phyloP scores from a whole-genome alignment of 2,329 filamentous ascomycete genomes.

The Ramichloridium luteum region DNA sequence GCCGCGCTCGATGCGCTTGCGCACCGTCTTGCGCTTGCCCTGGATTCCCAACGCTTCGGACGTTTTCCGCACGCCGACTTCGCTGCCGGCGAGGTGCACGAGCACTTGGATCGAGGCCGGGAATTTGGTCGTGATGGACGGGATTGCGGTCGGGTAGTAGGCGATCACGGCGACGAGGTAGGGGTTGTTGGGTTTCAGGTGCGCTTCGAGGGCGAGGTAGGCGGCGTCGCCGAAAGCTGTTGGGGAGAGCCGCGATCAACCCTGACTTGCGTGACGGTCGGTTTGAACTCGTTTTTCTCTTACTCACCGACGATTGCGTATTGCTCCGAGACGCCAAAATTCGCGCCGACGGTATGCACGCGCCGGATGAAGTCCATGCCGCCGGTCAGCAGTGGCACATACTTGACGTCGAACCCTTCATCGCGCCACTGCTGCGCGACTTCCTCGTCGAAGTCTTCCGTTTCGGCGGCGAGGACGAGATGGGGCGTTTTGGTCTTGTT shows the following conservation, averaged over 20 bases:
- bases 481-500: conserved; percentile 31
- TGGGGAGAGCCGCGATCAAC: too few relatives aligned
- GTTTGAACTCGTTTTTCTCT: too few relatives aligned
- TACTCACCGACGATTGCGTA: conserved; percentile 49
- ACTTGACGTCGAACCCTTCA: conserved; percentile 49
- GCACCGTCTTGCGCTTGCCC: conserved; percentile 38
- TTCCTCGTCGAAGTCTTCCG: conserved; percentile 44
- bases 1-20: conserved; percentile 38
- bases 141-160: conserved; percentile 51
- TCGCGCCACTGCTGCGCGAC: conserved; percentile 44
- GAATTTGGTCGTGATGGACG: conserved; percentile 35
- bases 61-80: conserved; percentile 37
- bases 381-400: conserved; percentile 41
- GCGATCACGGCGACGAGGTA: conserved; percentile 48
- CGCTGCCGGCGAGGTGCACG: conserved; percentile 44
- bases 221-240: conserved; percentile 52
- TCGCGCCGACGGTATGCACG: conserved; percentile 41
- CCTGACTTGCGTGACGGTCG: too few relatives aligned
- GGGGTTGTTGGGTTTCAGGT: conserved; percentile 41
- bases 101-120: conserved; percentile 36
- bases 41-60: conserved; percentile 42
- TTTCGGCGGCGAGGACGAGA: conserved; percentile 40
- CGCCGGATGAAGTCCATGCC: conserved; percentile 35
- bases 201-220: conserved; percentile 46
- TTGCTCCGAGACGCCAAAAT: conserved; percentile 44